These are phyloP conservation scores for Talaromyces atroroseus DNA, from an alignment of 2,329 filamentous ascomycete genomes.

Conservation along the genomic window DNA sequence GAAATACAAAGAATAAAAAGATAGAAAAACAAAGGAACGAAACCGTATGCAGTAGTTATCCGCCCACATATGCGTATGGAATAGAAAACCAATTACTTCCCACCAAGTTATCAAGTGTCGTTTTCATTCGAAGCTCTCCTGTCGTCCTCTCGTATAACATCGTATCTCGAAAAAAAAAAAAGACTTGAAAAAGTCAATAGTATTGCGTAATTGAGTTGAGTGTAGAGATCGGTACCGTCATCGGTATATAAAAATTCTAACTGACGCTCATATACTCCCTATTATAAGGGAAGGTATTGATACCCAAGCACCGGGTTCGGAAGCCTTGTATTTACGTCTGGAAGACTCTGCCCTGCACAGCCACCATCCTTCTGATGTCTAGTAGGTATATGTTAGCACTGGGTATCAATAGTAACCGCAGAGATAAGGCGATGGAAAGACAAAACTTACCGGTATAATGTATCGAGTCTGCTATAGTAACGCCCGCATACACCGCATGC, in stretches of 20 bases:
- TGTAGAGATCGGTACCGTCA: not conserved
- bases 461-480: constrained; percentile 11
- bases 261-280: not conserved
- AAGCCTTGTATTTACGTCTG: not conserved
- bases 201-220: not conserved
- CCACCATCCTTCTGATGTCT: constrained; percentile 10
- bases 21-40: not conserved
- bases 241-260: not conserved
- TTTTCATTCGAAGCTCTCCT: not conserved
- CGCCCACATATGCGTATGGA: not conserved
- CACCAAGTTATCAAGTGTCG: not conserved
- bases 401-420: not conserved
- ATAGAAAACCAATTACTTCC: not conserved
- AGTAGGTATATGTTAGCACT: not conserved
- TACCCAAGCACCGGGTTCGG: not conserved
- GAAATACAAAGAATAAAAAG: not conserved
- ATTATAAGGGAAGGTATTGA: not conserved
- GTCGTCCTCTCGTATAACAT: not conserved
- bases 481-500: constrained; percentile 9
- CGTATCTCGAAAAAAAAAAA: not conserved
- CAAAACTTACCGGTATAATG: constrained; percentile 9
- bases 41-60: not conserved
- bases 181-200: not conserved
- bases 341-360: constrained; percentile 3
- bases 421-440: not conserved